These are phyloP conservation scores for Pisolithus sp. DNA, from an alignment of 768 basidiomycete species.

Conservation along the genomic window DNA sequence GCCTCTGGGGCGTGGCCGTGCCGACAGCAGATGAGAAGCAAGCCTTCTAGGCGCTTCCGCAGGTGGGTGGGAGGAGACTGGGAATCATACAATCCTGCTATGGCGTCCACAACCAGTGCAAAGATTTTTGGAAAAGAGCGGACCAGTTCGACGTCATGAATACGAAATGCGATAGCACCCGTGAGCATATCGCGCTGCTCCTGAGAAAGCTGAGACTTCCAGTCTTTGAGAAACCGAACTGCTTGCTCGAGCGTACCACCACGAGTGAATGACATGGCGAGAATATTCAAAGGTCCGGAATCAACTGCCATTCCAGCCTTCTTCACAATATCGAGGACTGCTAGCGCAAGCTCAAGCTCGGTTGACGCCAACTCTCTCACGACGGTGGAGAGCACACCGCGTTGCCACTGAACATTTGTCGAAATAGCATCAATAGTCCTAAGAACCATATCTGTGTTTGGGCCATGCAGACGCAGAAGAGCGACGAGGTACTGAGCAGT, in stretches of 20 bases:
- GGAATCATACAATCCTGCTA: conserved; percentile 32
- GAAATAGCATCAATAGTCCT: conserved; percentile 21
- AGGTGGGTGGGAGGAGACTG: conserved; percentile 34
- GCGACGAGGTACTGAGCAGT: conserved; percentile 20
- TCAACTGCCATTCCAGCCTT: conserved; percentile 19
- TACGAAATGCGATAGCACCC: conserved; percentile 30
- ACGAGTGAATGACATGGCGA: conserved; percentile 28
- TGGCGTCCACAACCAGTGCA: conserved; percentile 27
- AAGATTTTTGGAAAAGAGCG: conserved; percentile 26
- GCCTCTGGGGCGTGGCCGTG: conserved; percentile 32
- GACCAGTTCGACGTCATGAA: conserved; percentile 30
- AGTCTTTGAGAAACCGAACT: conserved; percentile 29
- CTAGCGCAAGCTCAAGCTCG: conserved; percentile 27
- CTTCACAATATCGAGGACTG: conserved; percentile 29
- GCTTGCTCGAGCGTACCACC: conserved; percentile 23
- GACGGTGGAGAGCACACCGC: conserved; percentile 19
- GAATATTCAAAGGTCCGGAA: conserved; percentile 13
- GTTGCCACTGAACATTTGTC: conserved; percentile 18
- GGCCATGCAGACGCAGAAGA: conserved; percentile 23
- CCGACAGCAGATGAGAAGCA: conserved; percentile 34
- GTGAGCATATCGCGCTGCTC: conserved; percentile 33
- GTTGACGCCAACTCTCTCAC: conserved; percentile 16
- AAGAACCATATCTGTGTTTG: conserved; percentile 26
- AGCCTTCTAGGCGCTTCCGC: conserved; percentile 38
- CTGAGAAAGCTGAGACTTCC: conserved; percentile 18